Evolutionary conservation across 306 rosid genomes (phyloP).

Genomic region (Citrullus colocynthis): DNA sequence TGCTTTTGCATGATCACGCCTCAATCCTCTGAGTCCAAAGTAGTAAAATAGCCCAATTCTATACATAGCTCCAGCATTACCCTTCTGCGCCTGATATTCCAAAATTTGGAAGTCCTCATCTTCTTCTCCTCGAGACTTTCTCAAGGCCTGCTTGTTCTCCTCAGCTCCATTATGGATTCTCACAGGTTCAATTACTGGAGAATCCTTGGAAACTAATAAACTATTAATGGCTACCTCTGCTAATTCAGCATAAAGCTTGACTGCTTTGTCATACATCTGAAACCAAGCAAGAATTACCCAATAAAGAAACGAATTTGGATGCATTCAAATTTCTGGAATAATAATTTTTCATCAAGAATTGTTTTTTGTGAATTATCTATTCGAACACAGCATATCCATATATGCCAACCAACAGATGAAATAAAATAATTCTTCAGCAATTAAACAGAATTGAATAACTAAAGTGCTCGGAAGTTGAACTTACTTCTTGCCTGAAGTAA

Average conservation of each 20-base stretch:
- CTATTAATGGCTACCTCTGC: slow-evolving; percentile 88
- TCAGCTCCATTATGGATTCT: slow-evolving; percentile 90
- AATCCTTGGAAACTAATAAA: slow-evolving; percentile 71
- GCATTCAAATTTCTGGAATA: neutral
- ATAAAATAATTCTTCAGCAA: neutral
- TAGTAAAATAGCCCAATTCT: slow-evolving; percentile 90
- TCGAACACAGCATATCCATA: neutral
- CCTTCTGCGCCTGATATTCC: slow-evolving; percentile 94
- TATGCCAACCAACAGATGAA: neutral
- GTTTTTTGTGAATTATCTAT: neutral
- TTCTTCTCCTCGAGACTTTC: slow-evolving; percentile 87
- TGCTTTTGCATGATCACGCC: slow-evolving; percentile 84
- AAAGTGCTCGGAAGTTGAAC: neutral
- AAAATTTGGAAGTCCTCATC: slow-evolving; percentile 89
- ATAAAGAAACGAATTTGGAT: neutral
- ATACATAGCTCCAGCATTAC: slow-evolving; percentile 89
- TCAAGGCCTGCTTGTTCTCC: slow-evolving; percentile 81
- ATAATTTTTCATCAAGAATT: neutral
- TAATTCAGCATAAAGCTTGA: slow-evolving; percentile 68
- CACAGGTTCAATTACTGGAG: slow-evolving; percentile 79
- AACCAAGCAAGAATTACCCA: slow-evolving; percentile 4
- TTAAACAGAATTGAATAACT: neutral
- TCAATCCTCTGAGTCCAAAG: slow-evolving; percentile 84
- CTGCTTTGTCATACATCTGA: slow-evolving; percentile 81
- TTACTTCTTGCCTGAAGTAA: slow-evolving; percentile 79